Evolutionary conservation across 2,329 filamentous ascomycete species (phyloP).

Genomic region (Lasiodiplodia sp.): DNA sequence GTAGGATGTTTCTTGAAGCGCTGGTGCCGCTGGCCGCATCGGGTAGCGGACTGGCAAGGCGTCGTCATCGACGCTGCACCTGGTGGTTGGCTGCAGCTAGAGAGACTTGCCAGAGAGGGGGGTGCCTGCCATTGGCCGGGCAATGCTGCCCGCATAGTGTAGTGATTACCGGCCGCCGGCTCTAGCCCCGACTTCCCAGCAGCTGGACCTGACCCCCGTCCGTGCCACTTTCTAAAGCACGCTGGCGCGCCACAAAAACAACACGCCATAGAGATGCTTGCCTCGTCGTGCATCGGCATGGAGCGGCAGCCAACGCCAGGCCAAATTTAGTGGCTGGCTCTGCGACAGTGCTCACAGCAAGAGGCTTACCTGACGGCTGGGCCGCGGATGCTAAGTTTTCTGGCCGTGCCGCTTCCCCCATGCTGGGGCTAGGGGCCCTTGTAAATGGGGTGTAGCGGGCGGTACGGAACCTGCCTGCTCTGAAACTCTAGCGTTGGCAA

Average conservation of each 20-base stretch:
- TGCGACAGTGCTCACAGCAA: slow-evolving; percentile 11
- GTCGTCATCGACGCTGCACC: slow-evolving; percentile 12
- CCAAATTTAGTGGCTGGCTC: slow-evolving; percentile 2
- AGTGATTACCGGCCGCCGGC: slow-evolving; percentile 7
- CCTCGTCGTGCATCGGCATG: neutral
- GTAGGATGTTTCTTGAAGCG: slow-evolving; percentile 7
- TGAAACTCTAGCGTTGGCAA: slow-evolving; percentile 24
- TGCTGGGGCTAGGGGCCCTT: neutral
- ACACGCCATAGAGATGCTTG: slow-evolving; percentile 14
- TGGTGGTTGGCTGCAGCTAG: slow-evolving; percentile 11
- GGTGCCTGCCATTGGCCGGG: slow-evolving; percentile 1
- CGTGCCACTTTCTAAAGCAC: slow-evolving; percentile 18
- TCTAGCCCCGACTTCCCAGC: slow-evolving; percentile 12
- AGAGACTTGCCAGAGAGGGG: neutral
- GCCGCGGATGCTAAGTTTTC: slow-evolving; percentile 16
- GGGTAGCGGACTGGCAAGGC: neutral
- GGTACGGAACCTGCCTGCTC: slow-evolving; percentile 23
- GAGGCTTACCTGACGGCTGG: slow-evolving; percentile 9
- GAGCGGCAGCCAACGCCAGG: neutral
- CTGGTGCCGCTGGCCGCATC: neutral
- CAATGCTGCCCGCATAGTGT: slow-evolving; percentile 8
- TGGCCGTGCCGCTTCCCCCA: neutral
- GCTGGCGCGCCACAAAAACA: slow-evolving; percentile 20
- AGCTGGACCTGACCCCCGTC: slow-evolving; percentile 4
- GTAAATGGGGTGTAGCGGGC: slow-evolving; percentile 3